Conservation (phyloP, 2,329 filamentous ascomycete genomes). For the Phaeomoniella chlamydospora region DNA sequence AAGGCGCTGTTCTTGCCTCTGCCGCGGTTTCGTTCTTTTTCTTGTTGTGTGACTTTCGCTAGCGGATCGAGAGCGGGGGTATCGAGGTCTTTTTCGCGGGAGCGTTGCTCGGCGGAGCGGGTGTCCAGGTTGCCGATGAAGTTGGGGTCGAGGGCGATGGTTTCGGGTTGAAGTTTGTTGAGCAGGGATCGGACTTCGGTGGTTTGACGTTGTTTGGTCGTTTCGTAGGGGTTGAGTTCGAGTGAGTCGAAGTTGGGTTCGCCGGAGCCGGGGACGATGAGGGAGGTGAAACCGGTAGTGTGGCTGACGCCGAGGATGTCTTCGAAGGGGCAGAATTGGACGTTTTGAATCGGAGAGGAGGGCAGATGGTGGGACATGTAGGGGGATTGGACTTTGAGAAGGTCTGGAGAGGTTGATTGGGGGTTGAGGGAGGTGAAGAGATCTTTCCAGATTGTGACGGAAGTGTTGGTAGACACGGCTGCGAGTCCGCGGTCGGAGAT, state of each 20-base stretch:
- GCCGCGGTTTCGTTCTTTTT: constrained; percentile 46
- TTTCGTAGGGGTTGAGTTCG: constrained; percentile 93
- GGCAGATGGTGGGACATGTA: constrained; percentile 82
- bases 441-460: constrained; percentile 79
- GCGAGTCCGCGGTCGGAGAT: constrained; percentile 84
- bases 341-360: constrained; percentile 60
- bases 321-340: constrained; percentile 89
- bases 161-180: constrained; percentile 90
- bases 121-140: constrained; percentile 81
- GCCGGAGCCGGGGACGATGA: constrained; percentile 86
- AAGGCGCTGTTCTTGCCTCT: constrained; percentile 82
- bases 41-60: constrained; percentile 42
- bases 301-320: constrained; percentile 81
- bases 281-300: constrained; percentile 71
- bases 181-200: constrained; percentile 76
- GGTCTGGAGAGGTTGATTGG: constrained; percentile 44
- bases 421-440: constrained; percentile 63
- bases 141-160: constrained; percentile 89
- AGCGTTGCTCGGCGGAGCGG: constrained; percentile 60
- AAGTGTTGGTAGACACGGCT: constrained; percentile 82
- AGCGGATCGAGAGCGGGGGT: constrained; percentile 46
- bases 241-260: constrained; percentile 93
- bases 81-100: constrained; percentile 68
- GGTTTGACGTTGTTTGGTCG: constrained; percentile 80
- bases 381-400: constrained; percentile 67